A percentile compares a stretch with the other conserved stretches of the same genome.
These are phyloP conservation scores for Amanita jacksonii DNA, from an alignment of 768 basidiomycete genomes.

Conservation along the genomic window DNA sequence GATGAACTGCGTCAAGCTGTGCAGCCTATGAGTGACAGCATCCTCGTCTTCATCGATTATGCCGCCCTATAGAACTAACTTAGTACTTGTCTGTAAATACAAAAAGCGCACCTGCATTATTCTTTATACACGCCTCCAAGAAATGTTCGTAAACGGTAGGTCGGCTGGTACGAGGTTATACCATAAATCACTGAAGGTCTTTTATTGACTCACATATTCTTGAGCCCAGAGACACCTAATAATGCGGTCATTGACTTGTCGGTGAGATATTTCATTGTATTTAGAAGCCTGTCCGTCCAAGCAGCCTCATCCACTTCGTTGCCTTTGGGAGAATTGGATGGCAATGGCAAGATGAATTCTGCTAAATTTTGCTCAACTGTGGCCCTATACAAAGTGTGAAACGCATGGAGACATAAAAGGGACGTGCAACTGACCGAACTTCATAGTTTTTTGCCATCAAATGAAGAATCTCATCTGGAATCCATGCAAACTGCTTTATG, in stretches of 20 bases:
- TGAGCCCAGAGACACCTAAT: slow-evolving; percentile 53
- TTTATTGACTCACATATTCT: slow-evolving; percentile 39
- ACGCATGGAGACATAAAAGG: not conserved
- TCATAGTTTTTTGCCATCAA: slow-evolving; percentile 43
- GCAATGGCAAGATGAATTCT: slow-evolving; percentile 79
- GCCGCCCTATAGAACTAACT: slow-evolving; percentile 55
- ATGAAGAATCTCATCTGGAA: slow-evolving; percentile 66
- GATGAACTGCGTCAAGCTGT: slow-evolving; percentile 43
- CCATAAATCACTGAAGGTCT: not conserved
- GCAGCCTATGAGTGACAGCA: slow-evolving; percentile 42
- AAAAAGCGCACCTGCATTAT: slow-evolving; percentile 58
- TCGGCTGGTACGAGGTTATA: slow-evolving; percentile 31
- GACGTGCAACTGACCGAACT: slow-evolving; percentile 36
- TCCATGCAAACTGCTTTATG: slow-evolving; percentile 83
- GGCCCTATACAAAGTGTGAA: slow-evolving; percentile 25
- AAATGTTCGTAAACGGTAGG: slow-evolving; percentile 64
- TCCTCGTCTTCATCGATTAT: slow-evolving; percentile 82
- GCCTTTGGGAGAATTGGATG: slow-evolving; percentile 34
- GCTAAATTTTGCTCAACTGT: slow-evolving; percentile 58
- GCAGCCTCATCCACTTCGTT: slow-evolving; percentile 63
- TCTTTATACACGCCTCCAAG: slow-evolving; percentile 61
- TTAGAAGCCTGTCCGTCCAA: slow-evolving; percentile 81
- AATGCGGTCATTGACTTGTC: slow-evolving; percentile 49
- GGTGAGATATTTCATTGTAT: slow-evolving; percentile 60
- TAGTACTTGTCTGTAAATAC: not conserved